These are phyloP conservation scores for Berberis vulgaris DNA, from an alignment of 164 flowering plant species.

Conservation along the genomic window DNA sequence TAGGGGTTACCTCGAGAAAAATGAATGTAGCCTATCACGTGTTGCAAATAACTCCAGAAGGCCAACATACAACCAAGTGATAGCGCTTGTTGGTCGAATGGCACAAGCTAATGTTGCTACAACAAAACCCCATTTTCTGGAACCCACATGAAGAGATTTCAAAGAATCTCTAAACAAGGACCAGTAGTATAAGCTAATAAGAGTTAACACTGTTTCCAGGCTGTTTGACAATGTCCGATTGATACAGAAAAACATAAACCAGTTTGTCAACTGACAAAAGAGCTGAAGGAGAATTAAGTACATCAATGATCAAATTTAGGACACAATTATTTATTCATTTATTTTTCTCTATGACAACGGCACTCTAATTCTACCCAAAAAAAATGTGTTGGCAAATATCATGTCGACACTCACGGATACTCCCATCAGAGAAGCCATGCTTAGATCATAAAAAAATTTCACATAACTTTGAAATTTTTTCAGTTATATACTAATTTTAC, in stretches of 20 bases:
- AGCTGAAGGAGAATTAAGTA: constrained; percentile 41
- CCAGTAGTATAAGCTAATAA: constrained; percentile 74
- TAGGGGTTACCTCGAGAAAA: constrained; percentile 54
- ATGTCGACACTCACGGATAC: too few species aligned
- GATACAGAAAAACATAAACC: constrained; percentile 88
- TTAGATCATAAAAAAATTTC: too few species aligned
- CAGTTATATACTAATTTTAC: too few species aligned
- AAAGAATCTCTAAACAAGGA: constrained; percentile 53
- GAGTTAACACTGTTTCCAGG: constrained; percentile 79
- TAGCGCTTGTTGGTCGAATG: constrained; percentile 87
- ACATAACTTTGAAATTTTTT: too few species aligned
- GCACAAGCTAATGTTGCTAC: constrained; percentile 86
- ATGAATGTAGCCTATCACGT: constrained; percentile 42
- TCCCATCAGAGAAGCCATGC: too few species aligned
- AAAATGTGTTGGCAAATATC: too few species aligned
- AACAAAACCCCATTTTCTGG: constrained; percentile 68
- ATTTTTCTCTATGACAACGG: too few species aligned
- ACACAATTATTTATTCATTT: too few species aligned
- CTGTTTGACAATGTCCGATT: constrained; percentile 86
- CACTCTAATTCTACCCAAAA: too few species aligned
- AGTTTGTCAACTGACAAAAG: constrained; percentile 70
- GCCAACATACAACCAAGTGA: constrained; percentile 86
- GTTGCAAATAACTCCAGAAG: constrained; percentile 50
- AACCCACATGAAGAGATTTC: constrained; percentile 17
- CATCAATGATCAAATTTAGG: not conserved